Evolutionary conservation across 176 grass and related monocot genomes (phyloP), one percentile per base, ranked within the genome.

Genomic region (Musa itinerans): DNA sequence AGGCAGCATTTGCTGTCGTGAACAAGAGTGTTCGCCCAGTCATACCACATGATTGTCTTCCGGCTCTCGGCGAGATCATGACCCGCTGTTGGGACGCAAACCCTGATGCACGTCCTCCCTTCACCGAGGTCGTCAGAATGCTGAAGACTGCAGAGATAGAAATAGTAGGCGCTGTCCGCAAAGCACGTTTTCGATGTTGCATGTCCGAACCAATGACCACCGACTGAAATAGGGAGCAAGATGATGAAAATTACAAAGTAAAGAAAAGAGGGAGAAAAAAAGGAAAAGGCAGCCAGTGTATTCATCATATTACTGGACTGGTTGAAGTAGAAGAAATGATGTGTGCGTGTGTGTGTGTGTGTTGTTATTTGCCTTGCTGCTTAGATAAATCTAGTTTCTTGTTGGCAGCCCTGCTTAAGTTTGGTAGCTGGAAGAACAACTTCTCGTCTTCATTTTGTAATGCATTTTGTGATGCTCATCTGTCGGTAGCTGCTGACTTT

Each of bases 171-270:
- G 85, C 59, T 16, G 82, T 92, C 29, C 90, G 90, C 19, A 92
- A 79, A 58, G 90, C 90, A 12, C 87, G 90, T 26, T 92, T 92
- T 78, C 87, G 90, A 29, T 92, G 90, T 65, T 92, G 90, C 58
- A 86, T 87, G 17, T 84, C 84, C 8, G 64, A 84, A 24, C 90
- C 90, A 3, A 93, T 93, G 87, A 89, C 90, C 63, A 83, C 75
- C 2, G 87, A 93, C 65, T 93, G 76, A 89, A 21, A 62, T 75
- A 68, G 11, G 53, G 55, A 73, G 55, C 12, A 17, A 29, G 15
- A 49, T 49, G 11, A 69, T 50, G 66, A 43, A 69, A 19, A 14
- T 43, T 43, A 43, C 34, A 43, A 43, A 43, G 34, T 43, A 43
- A 43, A 43, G 34, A 43, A 43, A 43, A 23, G 21, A 24, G 20